Conservation (phyloP, 73 alveolate genomes). For the Halteria grandinella region DNA sequence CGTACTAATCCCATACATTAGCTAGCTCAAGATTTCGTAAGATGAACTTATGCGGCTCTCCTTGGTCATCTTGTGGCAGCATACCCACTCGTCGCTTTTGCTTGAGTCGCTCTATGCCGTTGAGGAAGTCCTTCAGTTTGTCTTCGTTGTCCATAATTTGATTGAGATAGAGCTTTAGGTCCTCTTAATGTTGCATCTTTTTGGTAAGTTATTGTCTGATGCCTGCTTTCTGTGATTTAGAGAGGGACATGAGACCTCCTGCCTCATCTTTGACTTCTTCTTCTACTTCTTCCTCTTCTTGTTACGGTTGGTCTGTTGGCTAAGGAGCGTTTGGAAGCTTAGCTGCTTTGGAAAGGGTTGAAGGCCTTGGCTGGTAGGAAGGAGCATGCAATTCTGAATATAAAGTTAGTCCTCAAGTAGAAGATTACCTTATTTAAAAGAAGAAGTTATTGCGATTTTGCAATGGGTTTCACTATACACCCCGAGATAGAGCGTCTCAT, state of each 20-base stretch:
- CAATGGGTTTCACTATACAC: neutral
- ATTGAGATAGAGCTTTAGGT: neutral
- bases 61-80: neutral
- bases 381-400: too few species aligned
- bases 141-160: conserved; percentile 13
- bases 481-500: conserved; percentile 20
- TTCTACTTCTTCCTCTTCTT: neutral
- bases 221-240: too few species aligned
- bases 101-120: neutral
- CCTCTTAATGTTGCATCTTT: neutral
- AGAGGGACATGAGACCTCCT: too few species aligned
- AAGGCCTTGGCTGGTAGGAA: too few species aligned
- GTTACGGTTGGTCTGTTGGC: neutral
- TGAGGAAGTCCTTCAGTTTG: conserved; percentile 5
- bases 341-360: neutral
- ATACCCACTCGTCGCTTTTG: neutral
- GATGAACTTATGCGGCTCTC: neutral
- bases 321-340: neutral
- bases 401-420: neutral
- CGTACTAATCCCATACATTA: neutral
- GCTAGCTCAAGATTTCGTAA: conserved; percentile 12
- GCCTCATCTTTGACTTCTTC: neutral
- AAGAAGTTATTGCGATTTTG: neutral
- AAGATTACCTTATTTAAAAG: neutral
- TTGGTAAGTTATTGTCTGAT: conserved; percentile 8